Evolutionary conservation across 2,329 filamentous ascomycete genomes (phyloP), one percentile per base, ranked within the genome.

Genomic region (Stagonosporopsis vannaccii): DNA sequence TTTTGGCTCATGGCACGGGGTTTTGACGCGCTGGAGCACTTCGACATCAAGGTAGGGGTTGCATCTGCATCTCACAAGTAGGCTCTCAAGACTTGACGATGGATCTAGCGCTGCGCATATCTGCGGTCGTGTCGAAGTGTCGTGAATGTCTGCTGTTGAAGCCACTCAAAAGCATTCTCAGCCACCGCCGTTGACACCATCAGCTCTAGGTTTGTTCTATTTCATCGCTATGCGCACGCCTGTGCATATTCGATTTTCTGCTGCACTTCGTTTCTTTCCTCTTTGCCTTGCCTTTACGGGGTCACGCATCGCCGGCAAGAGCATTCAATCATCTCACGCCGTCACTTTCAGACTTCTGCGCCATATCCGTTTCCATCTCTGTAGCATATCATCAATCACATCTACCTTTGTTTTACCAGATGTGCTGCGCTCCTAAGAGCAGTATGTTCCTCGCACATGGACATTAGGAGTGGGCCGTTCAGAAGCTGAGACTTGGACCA

Each of bases 1-100:
- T 37, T 7, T 35, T 73, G 70, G 70, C 56, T 71, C 4, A 4
- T 6, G 4, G 42, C 51, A 2, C 55, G 54, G 26, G 70, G 71
- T 11, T 74, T 73, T 36, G 53, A 17, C 1, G 3, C 11, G 1
- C 71, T 72, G 69, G 68, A 72, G 51, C 41, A 67, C 50, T 74
- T 71, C 28, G 54, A 68, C 1, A 46, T 73, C 51, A 69, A 63
- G 54, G 66, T 73, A 15, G 68, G 70, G 3, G 58, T 66, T 19
- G 57, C 20, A 17, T 25, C 35, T 33, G 12, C 19, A 5, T 20
- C 35, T 20, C 17, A 7, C 35, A 19, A 20, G 8, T 37, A 35
- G 35, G 20, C 6, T n/a, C 6, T 2, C 11, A 19, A 17, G 15
- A 15, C 2, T 8, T 6, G 7, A 36, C 6, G 6, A 19, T 19